Base-by-base conservation (phyloP, 2,329 filamentous ascomycete species). In the Fusarium succisae region DNA sequence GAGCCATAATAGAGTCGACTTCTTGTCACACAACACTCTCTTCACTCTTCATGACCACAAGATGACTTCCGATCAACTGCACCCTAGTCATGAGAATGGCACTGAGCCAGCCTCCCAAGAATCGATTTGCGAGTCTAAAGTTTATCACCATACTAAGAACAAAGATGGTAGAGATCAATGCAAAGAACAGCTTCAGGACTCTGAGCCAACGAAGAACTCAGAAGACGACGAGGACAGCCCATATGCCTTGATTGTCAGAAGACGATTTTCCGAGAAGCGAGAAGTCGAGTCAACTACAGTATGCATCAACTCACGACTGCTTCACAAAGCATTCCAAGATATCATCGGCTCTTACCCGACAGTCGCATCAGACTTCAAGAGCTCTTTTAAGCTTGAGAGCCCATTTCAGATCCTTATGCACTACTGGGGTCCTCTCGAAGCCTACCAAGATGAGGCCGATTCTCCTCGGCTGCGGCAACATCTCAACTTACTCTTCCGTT, bases 91-190 rank as follows among this genome's bases (percentile, higher is more conserved):
- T 28, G 24, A 38, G 50, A 22, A 54, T 37, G 50, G 32, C 50
- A 37, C 14, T 18, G 35, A 18, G 24, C 15, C 26, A 22, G 4
- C 3, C 5, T n/a, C 37, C 26, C 51, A 41, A 30, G 37, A 30
- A 11, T 55, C 51, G 2, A 41, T 55, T 18, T 55, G 51, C 37
- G 51, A 41, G 11, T 18, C 51, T 20, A 41, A 39, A 0, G 37
- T 30, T 6, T 55, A 55, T 30, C 51, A 55, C 24, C 51, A 55
- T 8, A 41, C 37, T 3, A 55, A 30, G 37, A 55, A 30, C 11
- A 55, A 55, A 55, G 51, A 55, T n/a, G 51, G 51, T 4, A 55
- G 37, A 39, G 37, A 39, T 8, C 51, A 41, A 55, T 39, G 35
- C 26, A 41, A 55, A 13, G 35, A 41, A 17, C 35, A 55, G 11